Percentiles rank a stretch among this genome's conserved stretches.
Conservation (phyloP, 768 basidiomycete species). For the Mycena polygramma region DNA sequence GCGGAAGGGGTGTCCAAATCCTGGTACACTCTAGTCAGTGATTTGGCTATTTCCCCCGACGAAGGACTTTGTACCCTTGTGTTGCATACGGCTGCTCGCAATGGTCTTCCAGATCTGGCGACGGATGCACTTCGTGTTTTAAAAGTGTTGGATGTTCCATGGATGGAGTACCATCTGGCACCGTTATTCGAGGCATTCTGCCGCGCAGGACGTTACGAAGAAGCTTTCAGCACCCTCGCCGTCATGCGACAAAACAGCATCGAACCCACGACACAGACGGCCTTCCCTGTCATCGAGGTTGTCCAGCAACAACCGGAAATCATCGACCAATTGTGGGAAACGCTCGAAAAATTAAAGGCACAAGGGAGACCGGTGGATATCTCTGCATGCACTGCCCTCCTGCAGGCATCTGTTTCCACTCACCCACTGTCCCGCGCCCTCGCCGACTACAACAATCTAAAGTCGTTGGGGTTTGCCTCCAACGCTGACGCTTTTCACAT, state of each 20-base stretch:
- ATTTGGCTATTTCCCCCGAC: slow-evolving; percentile 69
- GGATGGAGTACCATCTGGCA: slow-evolving; percentile 82
- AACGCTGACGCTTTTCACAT: slow-evolving; percentile 76
- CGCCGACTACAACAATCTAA: slow-evolving; percentile 77
- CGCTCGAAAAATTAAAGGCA: slow-evolving; percentile 71
- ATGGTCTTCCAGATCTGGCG: slow-evolving; percentile 79
- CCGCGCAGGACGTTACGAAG: slow-evolving; percentile 65
- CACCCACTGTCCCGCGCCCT: slow-evolving; percentile 83
- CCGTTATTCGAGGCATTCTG: slow-evolving; percentile 83
- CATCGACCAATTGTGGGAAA: slow-evolving; percentile 74
- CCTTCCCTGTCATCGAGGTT: slow-evolving; percentile 63
- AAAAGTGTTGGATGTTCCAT: slow-evolving; percentile 58
- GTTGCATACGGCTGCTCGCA: slow-evolving; percentile 79
- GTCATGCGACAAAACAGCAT: slow-evolving; percentile 71
- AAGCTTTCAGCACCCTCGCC: slow-evolving; percentile 71
- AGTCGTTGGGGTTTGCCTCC: slow-evolving; percentile 68
- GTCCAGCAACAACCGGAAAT: slow-evolving; percentile 62
- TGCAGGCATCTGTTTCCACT: slow-evolving; percentile 71
- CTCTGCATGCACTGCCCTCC: slow-evolving; percentile 73
- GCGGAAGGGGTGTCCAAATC: slow-evolving; percentile 72
- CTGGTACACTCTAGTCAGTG: slow-evolving; percentile 72
- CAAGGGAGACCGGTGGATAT: slow-evolving; percentile 67
- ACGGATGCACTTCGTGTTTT: slow-evolving; percentile 73
- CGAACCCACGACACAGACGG: slow-evolving; percentile 63
- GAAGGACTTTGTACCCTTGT: slow-evolving; percentile 82